These are phyloP conservation scores for Lithohypha guttulata DNA, from an alignment of 2,329 filamentous ascomycete genomes.

Conservation along the genomic window DNA sequence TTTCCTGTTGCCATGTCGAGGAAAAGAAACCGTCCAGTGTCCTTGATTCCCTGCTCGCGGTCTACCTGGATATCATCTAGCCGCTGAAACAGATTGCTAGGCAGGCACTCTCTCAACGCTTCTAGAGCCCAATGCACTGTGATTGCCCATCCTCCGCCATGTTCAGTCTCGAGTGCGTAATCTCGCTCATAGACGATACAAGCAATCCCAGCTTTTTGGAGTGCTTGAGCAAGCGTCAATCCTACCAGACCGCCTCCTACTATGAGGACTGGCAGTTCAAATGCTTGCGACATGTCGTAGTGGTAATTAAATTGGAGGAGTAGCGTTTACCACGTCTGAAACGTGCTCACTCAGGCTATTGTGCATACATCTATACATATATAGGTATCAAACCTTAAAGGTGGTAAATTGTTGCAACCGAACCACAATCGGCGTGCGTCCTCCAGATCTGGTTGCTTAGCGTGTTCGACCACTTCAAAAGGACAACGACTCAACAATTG, in stretches of 20 bases:
- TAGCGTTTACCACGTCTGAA: no score
- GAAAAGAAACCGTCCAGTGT: constrained; percentile 25
- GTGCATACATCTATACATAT: no score
- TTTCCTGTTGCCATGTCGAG: constrained; percentile 24
- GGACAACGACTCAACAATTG: no score
- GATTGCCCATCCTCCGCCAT: constrained; percentile 24
- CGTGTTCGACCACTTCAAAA: no score
- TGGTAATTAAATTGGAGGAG: no score
- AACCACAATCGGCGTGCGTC: no score
- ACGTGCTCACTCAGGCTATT: no score
- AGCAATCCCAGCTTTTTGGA: constrained; percentile 25
- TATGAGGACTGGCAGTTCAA: constrained; percentile 25
- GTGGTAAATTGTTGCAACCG: no score
- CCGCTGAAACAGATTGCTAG: constrained; percentile 19
- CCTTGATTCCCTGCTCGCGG: constrained; percentile 22
- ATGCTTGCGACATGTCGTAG: not conserved
- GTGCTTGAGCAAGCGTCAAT: constrained; percentile 28
- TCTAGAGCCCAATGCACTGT: constrained; percentile 26
- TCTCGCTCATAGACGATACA: constrained; percentile 26
- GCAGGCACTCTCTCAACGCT: constrained; percentile 19
- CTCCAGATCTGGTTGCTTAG: no score
- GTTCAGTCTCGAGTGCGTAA: constrained; percentile 7
- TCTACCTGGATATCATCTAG: constrained; percentile 23
- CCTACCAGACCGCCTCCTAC: constrained; percentile 29
- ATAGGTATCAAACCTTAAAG: no score